Evolutionary conservation across 2,329 filamentous ascomycete genomes (phyloP).

Genomic region (Hypoxylon sp.): DNA sequence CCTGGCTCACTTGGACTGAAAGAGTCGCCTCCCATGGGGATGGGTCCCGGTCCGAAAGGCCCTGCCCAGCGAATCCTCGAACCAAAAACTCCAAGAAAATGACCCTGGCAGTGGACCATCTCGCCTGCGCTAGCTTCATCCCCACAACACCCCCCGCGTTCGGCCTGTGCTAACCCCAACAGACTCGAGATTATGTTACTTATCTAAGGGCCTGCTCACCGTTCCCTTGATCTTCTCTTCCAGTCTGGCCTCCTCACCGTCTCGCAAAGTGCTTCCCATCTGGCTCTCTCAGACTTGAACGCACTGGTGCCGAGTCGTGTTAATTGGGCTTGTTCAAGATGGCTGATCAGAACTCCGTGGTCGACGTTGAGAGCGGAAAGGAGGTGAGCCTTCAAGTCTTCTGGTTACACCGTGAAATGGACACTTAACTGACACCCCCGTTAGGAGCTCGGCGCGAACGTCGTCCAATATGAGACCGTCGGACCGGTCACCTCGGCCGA

Average conservation of each 20-base stretch:
- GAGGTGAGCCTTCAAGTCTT: slow-evolving; percentile 12
- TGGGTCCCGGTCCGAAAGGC: background rate
- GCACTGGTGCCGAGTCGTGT: background rate
- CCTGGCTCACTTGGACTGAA: background rate
- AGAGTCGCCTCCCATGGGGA: background rate
- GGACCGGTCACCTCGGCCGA: slow-evolving; percentile 42
- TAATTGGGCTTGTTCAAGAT: slow-evolving; percentile 8
- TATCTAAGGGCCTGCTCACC: background rate
- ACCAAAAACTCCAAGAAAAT: slow-evolving; percentile 23
- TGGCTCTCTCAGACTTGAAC: background rate
- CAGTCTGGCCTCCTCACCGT: background rate
- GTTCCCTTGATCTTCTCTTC: background rate
- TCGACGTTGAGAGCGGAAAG: slow-evolving; percentile 31
- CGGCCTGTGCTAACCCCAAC: background rate
- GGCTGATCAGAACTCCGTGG: slow-evolving; percentile 20
- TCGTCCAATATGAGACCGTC: slow-evolving; percentile 11
- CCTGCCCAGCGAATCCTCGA: background rate
- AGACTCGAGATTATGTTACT: background rate
- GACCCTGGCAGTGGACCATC: slow-evolving; percentile 28
- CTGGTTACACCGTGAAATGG: background rate
- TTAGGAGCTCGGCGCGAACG: slow-evolving; percentile 25
- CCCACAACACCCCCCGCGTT: slow-evolving; percentile 31
- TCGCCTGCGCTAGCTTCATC: slow-evolving; percentile 28
- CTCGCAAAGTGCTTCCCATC: background rate
- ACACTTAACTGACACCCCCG: slow-evolving; percentile 10